These are phyloP conservation scores for Corynascus novoguineensis DNA, from an alignment of 495 filamentous ascomycete genomes.

Conservation along the genomic window DNA sequence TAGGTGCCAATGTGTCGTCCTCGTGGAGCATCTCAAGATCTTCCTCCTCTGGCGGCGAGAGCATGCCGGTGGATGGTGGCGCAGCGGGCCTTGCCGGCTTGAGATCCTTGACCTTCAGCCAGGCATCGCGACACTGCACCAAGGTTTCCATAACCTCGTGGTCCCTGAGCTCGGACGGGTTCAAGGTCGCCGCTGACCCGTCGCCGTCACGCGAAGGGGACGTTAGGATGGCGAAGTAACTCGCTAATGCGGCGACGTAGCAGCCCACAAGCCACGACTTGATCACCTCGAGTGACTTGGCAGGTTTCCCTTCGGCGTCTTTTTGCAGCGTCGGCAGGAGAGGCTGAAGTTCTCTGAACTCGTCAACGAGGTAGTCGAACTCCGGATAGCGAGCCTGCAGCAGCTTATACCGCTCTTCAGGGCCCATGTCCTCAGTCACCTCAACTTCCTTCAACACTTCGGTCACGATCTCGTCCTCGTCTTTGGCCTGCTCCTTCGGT, in stretches of 20 bases:
- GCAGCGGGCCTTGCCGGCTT: slow-evolving; percentile 25
- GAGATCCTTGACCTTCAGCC: slow-evolving; percentile 67
- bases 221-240: slow-evolving; percentile 90
- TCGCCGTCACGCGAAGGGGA: slow-evolving; percentile 58
- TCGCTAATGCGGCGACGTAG: slow-evolving; percentile 77
- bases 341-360: slow-evolving; percentile 67
- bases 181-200: slow-evolving; percentile 48
- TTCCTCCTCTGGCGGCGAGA: slow-evolving; percentile 36
- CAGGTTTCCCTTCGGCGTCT: slow-evolving; percentile 49
- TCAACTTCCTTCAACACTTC: slow-evolving; percentile 78
- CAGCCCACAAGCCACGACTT: slow-evolving; percentile 72
- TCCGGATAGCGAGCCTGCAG: slow-evolving; percentile 81
- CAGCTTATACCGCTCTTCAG: slow-evolving; percentile 69
- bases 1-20: slow-evolving; percentile 22
- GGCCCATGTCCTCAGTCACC: slow-evolving; percentile 70
- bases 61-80: slow-evolving; percentile 21
- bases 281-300: slow-evolving; percentile 53
- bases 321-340: slow-evolving; percentile 52
- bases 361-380: slow-evolving; percentile 76
- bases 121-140: slow-evolving; percentile 71
- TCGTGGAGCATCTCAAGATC: slow-evolving; percentile 28
- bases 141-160: slow-evolving; percentile 85
- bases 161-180: slow-evolving; percentile 68
- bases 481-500: slow-evolving; percentile 39
- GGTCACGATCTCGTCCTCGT: slow-evolving; percentile 56